Conservation (phyloP, 495 filamentous ascomycete genomes). For the Jackrogersella multiformis region DNA sequence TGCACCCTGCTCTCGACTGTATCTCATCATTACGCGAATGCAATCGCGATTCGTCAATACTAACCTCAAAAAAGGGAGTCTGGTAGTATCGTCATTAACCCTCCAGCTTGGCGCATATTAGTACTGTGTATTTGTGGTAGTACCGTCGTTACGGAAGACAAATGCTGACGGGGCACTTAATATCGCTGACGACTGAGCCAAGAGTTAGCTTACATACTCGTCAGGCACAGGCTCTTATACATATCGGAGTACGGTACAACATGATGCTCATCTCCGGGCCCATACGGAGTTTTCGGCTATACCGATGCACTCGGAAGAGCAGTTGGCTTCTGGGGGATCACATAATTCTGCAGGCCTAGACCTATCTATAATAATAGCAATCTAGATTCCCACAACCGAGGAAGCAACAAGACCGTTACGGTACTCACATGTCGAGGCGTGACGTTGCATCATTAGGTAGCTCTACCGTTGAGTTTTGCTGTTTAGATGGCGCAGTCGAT, state of each 20-base stretch:
- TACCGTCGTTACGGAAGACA: background rate
- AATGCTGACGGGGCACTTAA: background rate
- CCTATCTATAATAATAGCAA: constrained; percentile 5
- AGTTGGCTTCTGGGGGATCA: constrained; percentile 11
- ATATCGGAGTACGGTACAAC: constrained; percentile 30
- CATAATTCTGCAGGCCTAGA: background rate
- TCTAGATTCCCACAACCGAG: background rate
- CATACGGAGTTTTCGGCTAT: constrained; percentile 25
- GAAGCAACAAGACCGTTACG: background rate
- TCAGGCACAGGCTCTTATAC: constrained; percentile 1
- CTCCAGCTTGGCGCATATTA: background rate
- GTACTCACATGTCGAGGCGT: background rate
- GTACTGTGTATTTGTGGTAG: background rate
- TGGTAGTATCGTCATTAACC: background rate
- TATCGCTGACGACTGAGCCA: constrained; percentile 20
- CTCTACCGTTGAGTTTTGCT: background rate
- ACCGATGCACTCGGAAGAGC: constrained; percentile 6
- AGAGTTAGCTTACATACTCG: constrained; percentile 28
- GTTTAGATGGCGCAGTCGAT: constrained; percentile 7
- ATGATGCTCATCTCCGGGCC: constrained; percentile 11
- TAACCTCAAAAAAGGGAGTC: background rate
- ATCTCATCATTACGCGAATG: constrained; percentile 10
- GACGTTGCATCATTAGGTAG: constrained; percentile 6
- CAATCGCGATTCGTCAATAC: constrained; percentile 7
- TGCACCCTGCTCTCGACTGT: background rate